Base-by-base conservation (phyloP, 2,329 filamentous ascomycete genomes). In the Fusarium newnesense region DNA sequence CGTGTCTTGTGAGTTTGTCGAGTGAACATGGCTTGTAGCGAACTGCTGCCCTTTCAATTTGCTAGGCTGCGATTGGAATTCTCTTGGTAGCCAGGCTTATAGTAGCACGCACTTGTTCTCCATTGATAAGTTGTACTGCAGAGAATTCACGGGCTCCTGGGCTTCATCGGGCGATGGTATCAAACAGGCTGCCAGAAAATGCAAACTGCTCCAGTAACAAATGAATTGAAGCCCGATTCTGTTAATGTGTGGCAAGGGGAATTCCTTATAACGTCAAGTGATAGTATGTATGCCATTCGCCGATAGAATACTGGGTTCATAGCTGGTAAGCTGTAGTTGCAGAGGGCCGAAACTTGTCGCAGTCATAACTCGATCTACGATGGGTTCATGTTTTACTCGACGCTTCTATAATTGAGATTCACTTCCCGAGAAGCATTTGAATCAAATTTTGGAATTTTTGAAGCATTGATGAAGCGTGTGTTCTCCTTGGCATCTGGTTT, bases 351-450 rank as follows among this genome's bases (percentile, higher is more conserved):
- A 9, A 8, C 24, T 57, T 64, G 19, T 2, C 9, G 11, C 28
- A 39, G 11, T 7, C 11, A 4, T 13, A 36, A 24, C n/a, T 56
- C 28, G 4, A 34, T n/a, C 16, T 15, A 3, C 10, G 24, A 18
- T n/a, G 18, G 8, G 32, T 37, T 36, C 1, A 37, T 28, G 15
- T 8, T 2, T 7, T 19, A 2, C 15, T 18, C 9, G 7, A 30
- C 32, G 1, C 15, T 5, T 47, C 10, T 18, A 32, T 16, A 21
- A 9, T n/a, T 13, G 18, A 34, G 12, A 10, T 42, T 32, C 13
- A 19, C 8, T 1, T 0, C 12, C 0, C 1, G 4, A 30, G 9
- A 4, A 36, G 21, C 16, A 19, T 7, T 5, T 16, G 26, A 1
- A 30, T 21, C 1, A 0, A 7, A 2, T 19, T 47, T 65, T 36